Evolutionary conservation across 164 flowering plant species (phyloP).

Genomic region (Vitis rotundifolia): DNA sequence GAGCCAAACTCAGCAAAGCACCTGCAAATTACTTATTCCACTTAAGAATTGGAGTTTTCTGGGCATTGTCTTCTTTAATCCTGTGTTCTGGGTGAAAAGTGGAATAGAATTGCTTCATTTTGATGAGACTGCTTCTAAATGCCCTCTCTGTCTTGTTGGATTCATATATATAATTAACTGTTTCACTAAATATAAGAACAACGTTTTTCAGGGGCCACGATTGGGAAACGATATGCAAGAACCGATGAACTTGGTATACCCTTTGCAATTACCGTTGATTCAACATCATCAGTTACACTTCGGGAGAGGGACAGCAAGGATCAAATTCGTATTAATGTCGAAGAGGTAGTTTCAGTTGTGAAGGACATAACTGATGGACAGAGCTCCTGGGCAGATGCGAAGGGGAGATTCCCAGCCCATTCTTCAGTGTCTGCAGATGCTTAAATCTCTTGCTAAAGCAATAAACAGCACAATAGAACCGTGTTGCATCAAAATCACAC

Average conservation of each 20-base stretch:
- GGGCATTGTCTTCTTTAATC: too few relatives aligned
- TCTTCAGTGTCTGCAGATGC: conserved; percentile 42
- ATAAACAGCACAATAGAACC: too few relatives aligned
- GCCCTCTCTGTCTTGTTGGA: too few relatives aligned
- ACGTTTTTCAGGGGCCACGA: conserved; percentile 70
- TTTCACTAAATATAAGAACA: too few relatives aligned
- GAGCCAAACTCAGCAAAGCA: too few relatives aligned
- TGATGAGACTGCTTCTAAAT: too few relatives aligned
- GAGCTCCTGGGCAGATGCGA: conserved; percentile 73
- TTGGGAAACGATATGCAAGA: conserved; percentile 92
- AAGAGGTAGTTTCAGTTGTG: conserved; percentile 81
- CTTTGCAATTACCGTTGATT: conserved; percentile 86
- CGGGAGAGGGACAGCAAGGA: conserved; percentile 93
- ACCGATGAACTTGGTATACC: conserved; percentile 99
- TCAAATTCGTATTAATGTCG: conserved; percentile 74
- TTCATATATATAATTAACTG: too few relatives aligned
- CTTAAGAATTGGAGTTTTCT: too few relatives aligned
- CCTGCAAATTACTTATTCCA: too few relatives aligned
- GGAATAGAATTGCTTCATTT: too few relatives aligned
- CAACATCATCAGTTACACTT: conserved; percentile 67
- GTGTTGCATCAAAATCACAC: too few relatives aligned
- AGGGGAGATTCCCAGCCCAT: conserved; percentile 67
- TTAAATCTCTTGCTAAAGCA: background rate
- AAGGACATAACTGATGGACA: conserved; percentile 81
- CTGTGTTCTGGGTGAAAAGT: too few relatives aligned